Base-by-base conservation (phyloP, 192 early-diverging fungal genomes). In the Backusella morwellensis region DNA sequence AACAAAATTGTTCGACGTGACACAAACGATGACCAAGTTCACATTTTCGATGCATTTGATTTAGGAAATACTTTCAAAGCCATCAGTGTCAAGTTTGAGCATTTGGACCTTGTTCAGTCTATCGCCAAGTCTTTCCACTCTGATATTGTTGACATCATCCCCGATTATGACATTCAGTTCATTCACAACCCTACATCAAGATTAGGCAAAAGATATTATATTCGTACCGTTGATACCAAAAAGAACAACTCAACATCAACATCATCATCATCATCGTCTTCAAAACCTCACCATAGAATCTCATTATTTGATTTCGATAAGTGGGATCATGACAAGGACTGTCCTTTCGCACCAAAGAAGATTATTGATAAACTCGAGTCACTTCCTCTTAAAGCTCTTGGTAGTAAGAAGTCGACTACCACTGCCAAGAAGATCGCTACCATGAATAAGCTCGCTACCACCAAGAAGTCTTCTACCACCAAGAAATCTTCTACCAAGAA, bases 111-210 rank as follows among this genome's bases (percentile, higher is more conserved):
- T 59, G 32, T 77, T 12, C 6, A 21, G 12, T 35, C 47, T 14
- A 44, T 77, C 38, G 41, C 72, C 6, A 29, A 34, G 19, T 14
- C 44, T 8, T 77, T 77, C 36, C 15, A 73, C 19, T 68, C 63
- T 36, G 73, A 79, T 42, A 71, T 79, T 23, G 6, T 71, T 8
- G 35, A 66, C 9, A 71, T 79, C 23, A 68, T 79, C 23, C 78
- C 78, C 41, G 78, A 79, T 44, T 35, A 70, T 3, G 50, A 75
- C 8, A n/a, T 79, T 21, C 34, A 74, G n/a, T 79, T 79, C 35
- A 74, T 44, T 12, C 23, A 73, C 19, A 70, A 75, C 9, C 73
- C 73, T 42, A 32, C n/a, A 11, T 35, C 42, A 11, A 34, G 72
- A 54, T 47, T 70, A 4, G 19, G 41, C 21, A 38, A 72, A 17